phyloP scores from a whole-genome alignment of 371 early-diverging fungal species.

The Agmasoma carcini region DNA sequence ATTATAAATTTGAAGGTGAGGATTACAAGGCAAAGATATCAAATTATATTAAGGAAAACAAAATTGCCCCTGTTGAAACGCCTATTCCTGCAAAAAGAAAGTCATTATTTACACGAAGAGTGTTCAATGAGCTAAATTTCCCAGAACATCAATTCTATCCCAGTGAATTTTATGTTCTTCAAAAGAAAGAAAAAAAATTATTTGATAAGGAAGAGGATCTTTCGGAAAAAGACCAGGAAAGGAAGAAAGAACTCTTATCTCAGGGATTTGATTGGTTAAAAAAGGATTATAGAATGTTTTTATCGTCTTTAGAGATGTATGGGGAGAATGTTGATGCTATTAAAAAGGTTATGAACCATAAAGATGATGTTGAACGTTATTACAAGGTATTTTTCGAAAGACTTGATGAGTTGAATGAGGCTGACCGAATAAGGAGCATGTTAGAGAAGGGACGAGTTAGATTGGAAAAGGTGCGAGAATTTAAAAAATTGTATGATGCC shows the following conservation, averaged over 20 bases:
- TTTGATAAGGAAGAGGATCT: slow-evolving; percentile 59
- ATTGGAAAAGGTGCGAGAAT: slow-evolving; percentile 20
- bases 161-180: slow-evolving; percentile 60
- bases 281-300: slow-evolving; percentile 71
- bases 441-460: slow-evolving; percentile 36
- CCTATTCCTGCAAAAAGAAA: slow-evolving; percentile 24
- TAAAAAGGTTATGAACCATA: slow-evolving; percentile 17
- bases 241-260: slow-evolving; percentile 62
- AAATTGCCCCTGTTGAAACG: background rate
- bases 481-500: slow-evolving; percentile 26
- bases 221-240: slow-evolving; percentile 67
- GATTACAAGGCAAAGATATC: slow-evolving; percentile 58
- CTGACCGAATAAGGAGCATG: slow-evolving; percentile 36
- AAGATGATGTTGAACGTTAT: slow-evolving; percentile 39
- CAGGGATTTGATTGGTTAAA: slow-evolving; percentile 81
- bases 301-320: slow-evolving; percentile 70
- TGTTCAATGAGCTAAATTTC: slow-evolving; percentile 32
- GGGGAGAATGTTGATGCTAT: slow-evolving; percentile 57
- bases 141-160: slow-evolving; percentile 82
- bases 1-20: slow-evolving; percentile 85
- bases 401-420: slow-evolving; percentile 43
- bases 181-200: slow-evolving; percentile 60
- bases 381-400: slow-evolving; percentile 46
- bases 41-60: slow-evolving; percentile 14
- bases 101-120: slow-evolving; percentile 6